These are phyloP conservation scores for Beauveria sp. DNA, from an alignment of 2,329 filamentous ascomycete species.

Conservation along the genomic window DNA sequence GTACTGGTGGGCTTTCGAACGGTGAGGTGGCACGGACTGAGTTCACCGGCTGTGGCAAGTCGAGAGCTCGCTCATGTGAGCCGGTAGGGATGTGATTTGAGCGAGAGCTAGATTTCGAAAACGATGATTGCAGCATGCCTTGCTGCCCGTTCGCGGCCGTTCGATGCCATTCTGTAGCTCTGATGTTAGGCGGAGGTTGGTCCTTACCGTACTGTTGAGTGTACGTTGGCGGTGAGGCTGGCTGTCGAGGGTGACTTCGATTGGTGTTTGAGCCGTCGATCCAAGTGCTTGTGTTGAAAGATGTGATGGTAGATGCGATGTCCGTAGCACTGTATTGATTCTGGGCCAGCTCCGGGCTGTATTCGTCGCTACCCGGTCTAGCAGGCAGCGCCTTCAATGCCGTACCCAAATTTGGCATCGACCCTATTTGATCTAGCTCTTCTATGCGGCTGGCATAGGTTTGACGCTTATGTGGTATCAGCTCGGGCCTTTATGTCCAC, in stretches of 20 bases:
- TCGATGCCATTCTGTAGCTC: slow-evolving; percentile 7
- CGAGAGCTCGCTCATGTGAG: slow-evolving; percentile 2
- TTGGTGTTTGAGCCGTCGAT: neutral
- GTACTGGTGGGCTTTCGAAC: slow-evolving; percentile 12
- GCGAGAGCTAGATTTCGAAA: slow-evolving; percentile 42
- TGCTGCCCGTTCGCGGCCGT: slow-evolving; percentile 5
- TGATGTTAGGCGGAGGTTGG: slow-evolving; percentile 4
- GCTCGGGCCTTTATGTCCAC: neutral
- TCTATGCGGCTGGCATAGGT: slow-evolving; percentile 88
- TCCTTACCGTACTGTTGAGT: neutral
- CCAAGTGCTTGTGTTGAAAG: neutral
- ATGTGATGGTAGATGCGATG: neutral
- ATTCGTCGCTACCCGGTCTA: slow-evolving; percentile 49
- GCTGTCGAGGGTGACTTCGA: neutral
- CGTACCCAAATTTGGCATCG: slow-evolving; percentile 35
- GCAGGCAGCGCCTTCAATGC: slow-evolving; percentile 72
- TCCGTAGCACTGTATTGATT: slow-evolving; percentile 5
- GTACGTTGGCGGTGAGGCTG: neutral
- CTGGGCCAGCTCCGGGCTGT: slow-evolving; percentile 15
- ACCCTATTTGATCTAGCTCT: slow-evolving; percentile 69
- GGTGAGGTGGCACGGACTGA: slow-evolving; percentile 40
- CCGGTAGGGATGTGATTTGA: neutral
- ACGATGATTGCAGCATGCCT: slow-evolving; percentile 41
- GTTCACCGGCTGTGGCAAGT: slow-evolving; percentile 63
- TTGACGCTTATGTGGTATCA: slow-evolving; percentile 50